Conservation (phyloP, 768 basidiomycete genomes). For the Plicaturopsis crispa region DNA sequence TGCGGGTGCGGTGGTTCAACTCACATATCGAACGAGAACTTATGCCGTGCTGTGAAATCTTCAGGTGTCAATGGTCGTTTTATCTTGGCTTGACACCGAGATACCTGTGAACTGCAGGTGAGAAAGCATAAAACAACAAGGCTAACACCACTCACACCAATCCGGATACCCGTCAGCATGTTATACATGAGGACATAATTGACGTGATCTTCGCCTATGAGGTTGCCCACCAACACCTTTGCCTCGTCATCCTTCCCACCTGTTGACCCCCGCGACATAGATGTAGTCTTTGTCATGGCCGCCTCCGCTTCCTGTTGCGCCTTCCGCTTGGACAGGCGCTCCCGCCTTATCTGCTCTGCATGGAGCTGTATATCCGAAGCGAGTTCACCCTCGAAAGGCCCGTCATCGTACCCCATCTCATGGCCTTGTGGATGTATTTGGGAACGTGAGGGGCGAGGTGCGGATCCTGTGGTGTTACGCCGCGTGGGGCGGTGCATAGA, state of each 20-base stretch:
- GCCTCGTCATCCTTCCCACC: slow-evolving; percentile 32
- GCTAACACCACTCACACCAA: slow-evolving; percentile 59
- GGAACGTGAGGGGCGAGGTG: slow-evolving; percentile 19
- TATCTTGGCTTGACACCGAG: slow-evolving; percentile 93
- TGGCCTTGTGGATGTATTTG: slow-evolving; percentile 25
- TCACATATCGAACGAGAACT: slow-evolving; percentile 95
- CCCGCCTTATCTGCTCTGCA: slow-evolving; percentile 78
- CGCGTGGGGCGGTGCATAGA: slow-evolving; percentile 35
- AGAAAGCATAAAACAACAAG: slow-evolving; percentile 1
- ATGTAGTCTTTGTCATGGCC: slow-evolving; percentile 32
- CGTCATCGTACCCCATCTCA: slow-evolving; percentile 26
- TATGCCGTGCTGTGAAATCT: slow-evolving; percentile 85
- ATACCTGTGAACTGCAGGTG: slow-evolving; percentile 50
- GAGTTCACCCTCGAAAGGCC: slow-evolving; percentile 43
- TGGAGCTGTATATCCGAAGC: slow-evolving; percentile 83
- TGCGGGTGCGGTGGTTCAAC: slow-evolving; percentile 18
- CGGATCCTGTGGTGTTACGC: slow-evolving; percentile 66
- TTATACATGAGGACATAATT: slow-evolving; percentile 99
- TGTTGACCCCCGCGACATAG: slow-evolving; percentile 15
- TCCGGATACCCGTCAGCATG: slow-evolving; percentile 98
- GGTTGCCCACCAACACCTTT: slow-evolving; percentile 79
- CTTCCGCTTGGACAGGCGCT: slow-evolving; percentile 66
- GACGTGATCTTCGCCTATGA: slow-evolving; percentile 97
- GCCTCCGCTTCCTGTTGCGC: slow-evolving; percentile 60
- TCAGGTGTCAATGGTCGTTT: slow-evolving; percentile 76